Evolutionary conservation across 257 asterid species (phyloP).

Genomic region (Cynanchum wilfordii): DNA sequence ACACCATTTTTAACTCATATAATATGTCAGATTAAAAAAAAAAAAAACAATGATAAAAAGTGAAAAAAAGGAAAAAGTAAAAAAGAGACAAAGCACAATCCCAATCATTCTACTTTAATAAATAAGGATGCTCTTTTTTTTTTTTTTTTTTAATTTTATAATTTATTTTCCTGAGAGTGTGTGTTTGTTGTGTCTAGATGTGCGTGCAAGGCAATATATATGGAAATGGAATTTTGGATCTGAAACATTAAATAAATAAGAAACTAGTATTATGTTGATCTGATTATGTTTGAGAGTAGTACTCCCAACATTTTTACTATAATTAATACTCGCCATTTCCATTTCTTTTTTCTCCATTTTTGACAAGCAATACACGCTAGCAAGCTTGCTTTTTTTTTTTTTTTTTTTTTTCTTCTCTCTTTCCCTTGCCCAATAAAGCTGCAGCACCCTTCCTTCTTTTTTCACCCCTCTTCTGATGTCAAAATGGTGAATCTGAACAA

Average conservation of each 20-base stretch:
- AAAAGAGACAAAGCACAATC: neutral
- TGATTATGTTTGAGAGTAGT: neutral
- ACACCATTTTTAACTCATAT: no score
- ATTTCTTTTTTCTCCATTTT: slow-evolving; percentile 4
- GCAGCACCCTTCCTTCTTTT: slow-evolving; percentile 2
- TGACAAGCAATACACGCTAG: neutral
- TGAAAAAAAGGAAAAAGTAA: neutral
- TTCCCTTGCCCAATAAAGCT: slow-evolving; percentile 5
- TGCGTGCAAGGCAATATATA: neutral
- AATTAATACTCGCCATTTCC: neutral
- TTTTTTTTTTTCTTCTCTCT: no score
- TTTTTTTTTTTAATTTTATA: neutral
- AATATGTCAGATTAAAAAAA: neutral
- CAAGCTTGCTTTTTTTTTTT: no score
- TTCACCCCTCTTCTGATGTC: neutral
- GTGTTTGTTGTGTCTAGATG: neutral
- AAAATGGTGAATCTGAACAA: slow-evolving; percentile 16
- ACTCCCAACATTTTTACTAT: neutral
- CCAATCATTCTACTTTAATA: slow-evolving; percentile 12
- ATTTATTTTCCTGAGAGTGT: no score
- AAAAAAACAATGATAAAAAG: neutral
- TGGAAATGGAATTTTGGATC: neutral
- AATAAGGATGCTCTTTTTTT: neutral
- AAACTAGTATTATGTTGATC: neutral
- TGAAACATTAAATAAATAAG: neutral